A percentile compares a stretch with the other conserved stretches of the same genome.
Conservation (phyloP, 768 basidiomycete genomes). For the Hypsizygus marmoreus region DNA sequence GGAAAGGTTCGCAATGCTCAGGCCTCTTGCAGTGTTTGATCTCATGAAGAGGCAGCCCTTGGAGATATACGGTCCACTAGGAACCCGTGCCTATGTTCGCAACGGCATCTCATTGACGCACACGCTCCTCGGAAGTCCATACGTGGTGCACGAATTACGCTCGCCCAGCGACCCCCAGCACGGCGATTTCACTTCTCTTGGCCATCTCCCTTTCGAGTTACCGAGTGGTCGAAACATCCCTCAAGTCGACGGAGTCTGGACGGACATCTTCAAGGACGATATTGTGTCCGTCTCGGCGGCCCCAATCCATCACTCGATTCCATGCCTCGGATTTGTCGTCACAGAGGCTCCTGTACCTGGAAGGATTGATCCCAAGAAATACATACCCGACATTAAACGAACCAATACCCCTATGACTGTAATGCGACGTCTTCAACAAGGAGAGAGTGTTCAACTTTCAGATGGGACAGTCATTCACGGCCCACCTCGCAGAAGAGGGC, state of each 20-base stretch:
- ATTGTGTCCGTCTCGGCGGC: constrained; percentile 70
- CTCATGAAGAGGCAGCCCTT: constrained; percentile 47
- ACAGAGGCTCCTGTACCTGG: constrained; percentile 71
- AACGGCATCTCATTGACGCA: constrained; percentile 67
- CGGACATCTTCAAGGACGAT: constrained; percentile 57
- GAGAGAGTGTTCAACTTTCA: constrained; percentile 59
- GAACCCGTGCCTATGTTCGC: constrained; percentile 81
- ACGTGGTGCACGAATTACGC: constrained; percentile 83
- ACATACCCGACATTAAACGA: constrained; percentile 68
- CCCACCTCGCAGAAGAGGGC: constrained; percentile 63
- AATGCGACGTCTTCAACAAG: constrained; percentile 67
- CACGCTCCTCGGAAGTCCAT: constrained; percentile 63
- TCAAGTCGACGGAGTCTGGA: constrained; percentile 65
- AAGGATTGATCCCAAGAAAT: constrained; percentile 70
- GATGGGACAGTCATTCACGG: constrained; percentile 77
- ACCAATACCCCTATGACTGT: constrained; percentile 69
- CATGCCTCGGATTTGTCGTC: constrained; percentile 80
- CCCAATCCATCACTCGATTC: constrained; percentile 78
- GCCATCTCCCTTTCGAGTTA: constrained; percentile 55
- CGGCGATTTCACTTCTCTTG: constrained; percentile 50
- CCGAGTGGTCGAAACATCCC: constrained; percentile 63
- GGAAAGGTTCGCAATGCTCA: constrained; percentile 32
- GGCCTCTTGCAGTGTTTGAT: background rate
- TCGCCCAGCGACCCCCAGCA: constrained; percentile 56
- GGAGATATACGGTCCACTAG: constrained; percentile 86